Evolutionary conservation across 208 protist species (phyloP).

Genomic region (Leishmania lainsoni): DNA sequence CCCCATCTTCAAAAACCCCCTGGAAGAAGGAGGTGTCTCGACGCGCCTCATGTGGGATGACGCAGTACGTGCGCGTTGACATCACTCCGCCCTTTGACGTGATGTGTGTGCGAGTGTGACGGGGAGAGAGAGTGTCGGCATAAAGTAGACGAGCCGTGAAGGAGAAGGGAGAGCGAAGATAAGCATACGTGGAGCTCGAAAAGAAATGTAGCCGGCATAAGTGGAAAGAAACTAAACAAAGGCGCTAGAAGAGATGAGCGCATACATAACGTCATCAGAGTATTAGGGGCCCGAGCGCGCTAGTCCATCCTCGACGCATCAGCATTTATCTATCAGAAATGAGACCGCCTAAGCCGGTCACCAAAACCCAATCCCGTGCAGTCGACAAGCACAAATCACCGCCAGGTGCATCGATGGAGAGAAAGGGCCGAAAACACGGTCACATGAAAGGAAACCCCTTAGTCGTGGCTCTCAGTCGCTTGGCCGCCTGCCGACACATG

Average conservation of each 20-base stretch:
- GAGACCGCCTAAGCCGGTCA: background rate
- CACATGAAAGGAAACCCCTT: background rate
- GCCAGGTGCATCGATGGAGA: background rate
- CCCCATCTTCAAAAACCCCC: conserved; percentile 75
- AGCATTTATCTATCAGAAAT: background rate
- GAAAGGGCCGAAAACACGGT: background rate
- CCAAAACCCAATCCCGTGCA: background rate
- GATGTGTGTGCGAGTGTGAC: background rate
- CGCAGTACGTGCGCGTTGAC: conserved; percentile 66
- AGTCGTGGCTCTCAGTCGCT: background rate
- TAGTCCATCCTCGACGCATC: background rate
- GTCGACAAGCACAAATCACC: background rate
- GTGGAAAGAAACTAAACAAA: background rate
- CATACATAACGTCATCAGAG: background rate
- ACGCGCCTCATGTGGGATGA: conserved; percentile 71
- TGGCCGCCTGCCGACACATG: background rate
- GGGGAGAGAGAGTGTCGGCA: background rate
- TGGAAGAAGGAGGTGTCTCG: conserved; percentile 65
- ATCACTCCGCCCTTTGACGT: conserved; percentile 4
- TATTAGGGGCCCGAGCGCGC: background rate
- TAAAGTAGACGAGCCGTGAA: background rate
- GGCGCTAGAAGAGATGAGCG: background rate
- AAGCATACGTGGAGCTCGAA: background rate
- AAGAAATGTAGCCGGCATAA: background rate
- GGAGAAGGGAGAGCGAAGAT: background rate